Evolutionary conservation across 2,329 filamentous ascomycete genomes (phyloP), one percentile per base, ranked within the genome.

Genomic region (Aspergillus neoniger): DNA sequence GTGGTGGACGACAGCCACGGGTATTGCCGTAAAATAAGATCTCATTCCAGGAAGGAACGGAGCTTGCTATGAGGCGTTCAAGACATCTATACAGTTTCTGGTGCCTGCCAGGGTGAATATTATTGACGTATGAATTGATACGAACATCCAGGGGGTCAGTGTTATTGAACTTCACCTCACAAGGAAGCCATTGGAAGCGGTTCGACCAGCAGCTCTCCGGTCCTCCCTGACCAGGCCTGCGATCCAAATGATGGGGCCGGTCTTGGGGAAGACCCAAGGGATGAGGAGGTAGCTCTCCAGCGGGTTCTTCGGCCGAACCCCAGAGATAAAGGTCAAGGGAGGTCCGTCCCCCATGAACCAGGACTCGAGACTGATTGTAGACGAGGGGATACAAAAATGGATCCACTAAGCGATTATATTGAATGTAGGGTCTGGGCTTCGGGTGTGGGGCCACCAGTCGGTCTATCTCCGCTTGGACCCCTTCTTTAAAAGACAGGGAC

Each of bases 181-280:
- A 62, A 19, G 56, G 59, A 51, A 62, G 60, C 60, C 60, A 59
- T 32, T 62, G 60, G 30, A 62, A 62, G 17, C 43, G 56, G 47
- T 58, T 52, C 1, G 51, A 62, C 51, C 57, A 62, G n/a, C 56
- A 59, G 51, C 56, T 61, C 54, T 61, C 55, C 17, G 28, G 47
- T 6, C 39, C 59, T 15, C 55, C 49, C 5, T 48, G 51, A 21
- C 38, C 49, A 43, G 41, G 25, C 23, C 19, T 49, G 10, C 25
- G n/a, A 15, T 8, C 6, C 4, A 25, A 5, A n/a, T 2, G 8
- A 28, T 7, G 14, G 10, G 23, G 25, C 23, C 23, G 47, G 9
- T 23, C 10, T 17, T 25, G 19, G 25, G 5, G 10, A 7, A 17
- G 28, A 19, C 28, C 47, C 9, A 32, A 0, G 5, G 47, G 47